Conservation (phyloP, 2,329 filamentous ascomycete genomes). For the Fusarium papillatum region DNA sequence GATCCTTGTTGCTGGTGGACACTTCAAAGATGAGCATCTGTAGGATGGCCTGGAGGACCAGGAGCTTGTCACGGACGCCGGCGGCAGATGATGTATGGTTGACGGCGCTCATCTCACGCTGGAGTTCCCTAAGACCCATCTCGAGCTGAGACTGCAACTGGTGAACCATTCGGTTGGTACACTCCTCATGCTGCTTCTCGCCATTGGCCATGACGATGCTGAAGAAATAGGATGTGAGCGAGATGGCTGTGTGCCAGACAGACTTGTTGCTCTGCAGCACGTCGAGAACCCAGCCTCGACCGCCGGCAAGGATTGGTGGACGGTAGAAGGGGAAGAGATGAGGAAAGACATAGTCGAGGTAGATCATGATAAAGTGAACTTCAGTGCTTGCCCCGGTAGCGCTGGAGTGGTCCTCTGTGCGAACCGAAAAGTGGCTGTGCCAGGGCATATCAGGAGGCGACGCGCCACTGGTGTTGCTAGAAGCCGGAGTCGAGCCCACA, state of each 20-base stretch:
- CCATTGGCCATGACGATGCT: constrained; percentile 57
- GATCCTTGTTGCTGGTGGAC: constrained; percentile 58
- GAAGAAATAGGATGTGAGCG: constrained; percentile 70
- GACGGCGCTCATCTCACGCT: constrained; percentile 55
- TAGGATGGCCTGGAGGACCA: constrained; percentile 63
- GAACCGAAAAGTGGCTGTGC: constrained; percentile 47
- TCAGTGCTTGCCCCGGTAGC: constrained; percentile 46
- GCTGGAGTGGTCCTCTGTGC: constrained; percentile 35
- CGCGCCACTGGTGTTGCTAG: constrained; percentile 46
- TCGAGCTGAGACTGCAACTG: constrained; percentile 60
- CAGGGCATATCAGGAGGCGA: constrained; percentile 50
- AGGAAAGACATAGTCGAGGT: constrained; percentile 73
- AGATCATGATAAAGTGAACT: constrained; percentile 66
- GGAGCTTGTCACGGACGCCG: constrained; percentile 50
- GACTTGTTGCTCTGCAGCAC: constrained; percentile 69
- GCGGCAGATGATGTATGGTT: constrained; percentile 47
- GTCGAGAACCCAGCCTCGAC: constrained; percentile 71
- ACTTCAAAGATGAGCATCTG: constrained; percentile 69
- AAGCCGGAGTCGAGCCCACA: constrained; percentile 44
- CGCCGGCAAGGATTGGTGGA: constrained; percentile 67
- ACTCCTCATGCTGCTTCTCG: constrained; percentile 50
- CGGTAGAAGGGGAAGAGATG: constrained; percentile 75
- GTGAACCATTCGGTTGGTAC: constrained; percentile 51
- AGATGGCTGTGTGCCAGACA: constrained; percentile 69
- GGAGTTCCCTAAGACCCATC: constrained; percentile 58